Percentiles rank a stretch among this genome's conserved stretches.
Conservation (phyloP, 164 flowering plant species). For the Pachysandra terminalis region DNA sequence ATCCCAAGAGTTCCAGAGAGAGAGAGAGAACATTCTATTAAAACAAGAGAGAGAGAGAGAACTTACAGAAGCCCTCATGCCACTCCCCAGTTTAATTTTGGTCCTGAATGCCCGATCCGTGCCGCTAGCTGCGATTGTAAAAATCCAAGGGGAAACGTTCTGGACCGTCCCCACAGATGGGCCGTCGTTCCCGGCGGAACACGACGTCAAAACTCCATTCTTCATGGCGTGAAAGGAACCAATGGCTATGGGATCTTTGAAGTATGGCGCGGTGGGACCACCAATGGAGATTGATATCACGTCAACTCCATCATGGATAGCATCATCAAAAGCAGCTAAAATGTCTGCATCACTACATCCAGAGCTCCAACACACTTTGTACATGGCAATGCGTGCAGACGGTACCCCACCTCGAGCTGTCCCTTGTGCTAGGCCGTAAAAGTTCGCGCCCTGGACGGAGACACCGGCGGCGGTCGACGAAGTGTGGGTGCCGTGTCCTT, state of each 20-base stretch:
- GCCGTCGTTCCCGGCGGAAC: constrained; percentile 57
- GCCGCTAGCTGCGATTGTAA: constrained; percentile 51
- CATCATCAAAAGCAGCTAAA: constrained; percentile 62
- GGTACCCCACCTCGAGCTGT: constrained; percentile 69
- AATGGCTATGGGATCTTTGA: constrained; percentile 47
- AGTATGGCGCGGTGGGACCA: constrained; percentile 15
- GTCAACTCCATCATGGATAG: constrained; percentile 68
- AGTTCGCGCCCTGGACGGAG: constrained; percentile 35
- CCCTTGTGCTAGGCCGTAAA: constrained; percentile 50
- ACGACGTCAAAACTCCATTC: constrained; percentile 39
- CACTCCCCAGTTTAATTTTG: constrained; percentile 44
- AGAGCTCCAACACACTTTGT: constrained; percentile 52
- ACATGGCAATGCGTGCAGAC: constrained; percentile 51
- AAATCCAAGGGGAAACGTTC: constrained; percentile 61
- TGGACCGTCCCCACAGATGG: constrained; percentile 28
- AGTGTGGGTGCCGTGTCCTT: constrained; percentile 76
- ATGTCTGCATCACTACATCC: constrained; percentile 52
- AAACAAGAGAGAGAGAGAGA: constrained; percentile 4
- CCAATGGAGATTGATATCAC: constrained; percentile 58
- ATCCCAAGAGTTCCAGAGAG: too few species aligned
- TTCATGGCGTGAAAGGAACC: constrained; percentile 71
- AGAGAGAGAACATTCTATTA: too few species aligned
- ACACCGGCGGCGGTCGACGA: constrained; percentile 59
- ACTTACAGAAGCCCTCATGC: constrained; percentile 34
- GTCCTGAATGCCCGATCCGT: constrained; percentile 44